A percentile compares a stretch with the other conserved stretches of the same genome.
These are phyloP conservation scores for Poa annua DNA, from an alignment of 176 grass and related monocot species.

Conservation along the genomic window DNA sequence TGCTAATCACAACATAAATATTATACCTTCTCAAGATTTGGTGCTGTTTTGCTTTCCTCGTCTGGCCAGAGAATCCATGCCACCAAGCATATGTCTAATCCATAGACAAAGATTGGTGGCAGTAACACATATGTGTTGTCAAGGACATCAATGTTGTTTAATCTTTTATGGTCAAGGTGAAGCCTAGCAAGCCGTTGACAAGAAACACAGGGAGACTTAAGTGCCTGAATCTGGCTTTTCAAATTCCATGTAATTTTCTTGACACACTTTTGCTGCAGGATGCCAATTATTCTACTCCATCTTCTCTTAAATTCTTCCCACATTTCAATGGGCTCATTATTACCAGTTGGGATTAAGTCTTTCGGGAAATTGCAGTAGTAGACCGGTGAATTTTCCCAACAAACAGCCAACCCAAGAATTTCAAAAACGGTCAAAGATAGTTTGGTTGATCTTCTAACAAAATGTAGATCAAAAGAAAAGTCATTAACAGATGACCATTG, in stretches of 20 bases:
- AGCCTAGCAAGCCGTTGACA: slow-evolving; percentile 67
- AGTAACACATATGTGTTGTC: slow-evolving; percentile 74
- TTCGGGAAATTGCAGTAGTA: slow-evolving; percentile 91
- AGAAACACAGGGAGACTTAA: slow-evolving; percentile 79
- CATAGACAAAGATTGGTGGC: slow-evolving; percentile 67
- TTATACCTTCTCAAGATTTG: slow-evolving; percentile 90
- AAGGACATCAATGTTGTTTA: slow-evolving; percentile 63
- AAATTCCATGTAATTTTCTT: slow-evolving; percentile 90
- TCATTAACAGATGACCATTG: slow-evolving; percentile 69
- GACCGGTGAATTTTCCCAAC: slow-evolving; percentile 85
- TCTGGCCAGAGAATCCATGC: slow-evolving; percentile 95
- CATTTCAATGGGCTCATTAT: slow-evolving; percentile 51
- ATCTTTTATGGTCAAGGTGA: slow-evolving; percentile 56
- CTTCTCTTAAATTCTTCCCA: slow-evolving; percentile 60
- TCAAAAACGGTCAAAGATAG: slow-evolving; percentile 57
- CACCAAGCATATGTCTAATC: slow-evolving; percentile 73
- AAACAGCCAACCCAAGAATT: slow-evolving; percentile 85
- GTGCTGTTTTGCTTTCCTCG: slow-evolving; percentile 80
- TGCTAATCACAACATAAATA: slow-evolving; percentile 20
- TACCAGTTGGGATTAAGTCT: slow-evolving; percentile 58
- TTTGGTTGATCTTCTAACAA: slow-evolving; percentile 57
- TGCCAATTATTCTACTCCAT: slow-evolving; percentile 73
- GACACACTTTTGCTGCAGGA: slow-evolving; percentile 65
- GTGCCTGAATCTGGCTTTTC: slow-evolving; percentile 88
- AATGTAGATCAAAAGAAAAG: slow-evolving; percentile 94